Evolutionary conservation across 345 rosid species (phyloP).

Genomic region (Citrus hindsii): DNA sequence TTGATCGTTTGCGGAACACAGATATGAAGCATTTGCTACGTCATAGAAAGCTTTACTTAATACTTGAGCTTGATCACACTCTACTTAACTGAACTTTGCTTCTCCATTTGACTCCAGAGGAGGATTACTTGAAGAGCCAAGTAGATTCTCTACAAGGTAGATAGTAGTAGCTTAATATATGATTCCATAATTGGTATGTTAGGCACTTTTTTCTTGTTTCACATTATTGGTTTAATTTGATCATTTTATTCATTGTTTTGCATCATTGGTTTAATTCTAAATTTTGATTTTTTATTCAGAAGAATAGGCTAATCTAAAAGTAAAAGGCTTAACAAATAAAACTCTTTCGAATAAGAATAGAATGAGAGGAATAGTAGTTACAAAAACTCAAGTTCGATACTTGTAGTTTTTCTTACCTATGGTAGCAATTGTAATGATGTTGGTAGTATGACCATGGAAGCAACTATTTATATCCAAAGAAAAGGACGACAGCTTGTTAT

Average conservation of each 20-base stretch:
- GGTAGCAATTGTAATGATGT: not conserved
- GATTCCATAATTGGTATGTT: not conserved
- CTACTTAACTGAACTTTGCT: slow-evolving; percentile 72
- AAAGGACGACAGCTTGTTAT: not conserved
- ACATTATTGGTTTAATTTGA: not conserved
- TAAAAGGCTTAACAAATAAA: not conserved
- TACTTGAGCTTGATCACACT: slow-evolving; percentile 91
- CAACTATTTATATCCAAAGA: not conserved
- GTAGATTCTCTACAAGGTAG: slow-evolving; percentile 67
- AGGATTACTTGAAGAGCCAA: slow-evolving; percentile 71
- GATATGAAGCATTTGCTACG: slow-evolving; percentile 54
- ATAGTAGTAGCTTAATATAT: not conserved
- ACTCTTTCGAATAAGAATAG: not conserved
- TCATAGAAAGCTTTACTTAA: slow-evolving; percentile 63
- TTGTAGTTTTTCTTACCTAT: not conserved
- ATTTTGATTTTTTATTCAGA: not conserved
- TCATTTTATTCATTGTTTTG: not conserved
- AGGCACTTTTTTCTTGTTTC: not conserved
- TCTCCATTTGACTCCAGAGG: slow-evolving; percentile 51
- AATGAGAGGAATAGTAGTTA: not conserved
- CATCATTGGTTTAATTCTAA: not conserved
- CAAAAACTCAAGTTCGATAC: not conserved
- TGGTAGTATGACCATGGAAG: not conserved
- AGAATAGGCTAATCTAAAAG: not conserved
- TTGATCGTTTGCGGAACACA: slow-evolving; percentile 48